Evolutionary conservation across 2,329 filamentous ascomycete species (phyloP).

Genomic region (Paecilomyces dactylethromorphus): DNA sequence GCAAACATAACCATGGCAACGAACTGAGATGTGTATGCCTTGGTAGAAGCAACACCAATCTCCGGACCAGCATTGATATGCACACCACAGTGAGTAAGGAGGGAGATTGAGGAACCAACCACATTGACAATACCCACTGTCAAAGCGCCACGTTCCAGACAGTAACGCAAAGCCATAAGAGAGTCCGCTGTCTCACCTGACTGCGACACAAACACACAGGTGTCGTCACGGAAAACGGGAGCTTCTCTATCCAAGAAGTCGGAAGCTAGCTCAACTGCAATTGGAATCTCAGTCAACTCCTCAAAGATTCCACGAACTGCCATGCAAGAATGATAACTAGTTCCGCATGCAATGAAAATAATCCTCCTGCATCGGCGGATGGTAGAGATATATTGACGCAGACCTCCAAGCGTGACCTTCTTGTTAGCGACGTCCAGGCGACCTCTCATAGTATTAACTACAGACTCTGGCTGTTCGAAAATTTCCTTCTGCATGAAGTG

Average conservation of each 20-base stretch:
- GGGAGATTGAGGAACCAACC: constrained; percentile 95
- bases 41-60: constrained; percentile 97
- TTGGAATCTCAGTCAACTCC: constrained; percentile 95
- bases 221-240: constrained; percentile 98
- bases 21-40: constrained; percentile 98
- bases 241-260: constrained; percentile 97
- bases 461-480: constrained; percentile 98
- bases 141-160: constrained; percentile 91
- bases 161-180: constrained; percentile 93
- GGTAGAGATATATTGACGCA: constrained; percentile 92
- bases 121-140: constrained; percentile 99
- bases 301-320: constrained; percentile 96
- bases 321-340: constrained; percentile 99
- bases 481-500: constrained; percentile 99
- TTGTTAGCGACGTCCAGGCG: constrained; percentile 91
- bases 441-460: constrained; percentile 99
- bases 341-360: constrained; percentile 98
- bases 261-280: constrained; percentile 91
- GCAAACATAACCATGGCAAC: constrained; percentile 99
- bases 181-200: constrained; percentile 98
- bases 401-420: constrained; percentile 88
- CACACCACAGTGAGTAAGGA: constrained; percentile 98
- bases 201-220: constrained; percentile 97
- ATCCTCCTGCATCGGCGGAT: constrained; percentile 95
- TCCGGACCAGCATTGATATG: constrained; percentile 98